Percentiles rank a stretch among this genome's conserved stretches.
These are phyloP conservation scores for Cyclotella choctawhatcheeana DNA, from an alignment of 108 stramenopile species.

Conservation along the genomic window DNA sequence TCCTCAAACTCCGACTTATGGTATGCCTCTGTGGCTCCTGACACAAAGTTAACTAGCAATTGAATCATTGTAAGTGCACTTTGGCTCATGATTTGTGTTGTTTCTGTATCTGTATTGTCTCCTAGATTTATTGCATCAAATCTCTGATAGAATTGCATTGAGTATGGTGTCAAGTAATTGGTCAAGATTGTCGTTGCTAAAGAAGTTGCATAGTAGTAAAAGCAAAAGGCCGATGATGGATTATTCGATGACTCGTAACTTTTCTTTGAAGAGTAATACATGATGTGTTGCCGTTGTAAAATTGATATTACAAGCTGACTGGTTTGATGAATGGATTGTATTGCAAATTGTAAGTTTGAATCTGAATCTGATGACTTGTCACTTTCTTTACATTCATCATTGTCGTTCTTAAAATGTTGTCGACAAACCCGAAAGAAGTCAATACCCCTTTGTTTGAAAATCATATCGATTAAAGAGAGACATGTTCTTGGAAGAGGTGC, in stretches of 20 bases:
- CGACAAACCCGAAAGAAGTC: slow-evolving; percentile 40
- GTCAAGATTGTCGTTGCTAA: slow-evolving; percentile 36
- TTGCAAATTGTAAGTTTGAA: slow-evolving; percentile 25
- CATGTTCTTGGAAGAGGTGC: slow-evolving; percentile 39
- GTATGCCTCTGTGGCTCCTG: slow-evolving; percentile 72
- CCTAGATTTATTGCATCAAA: slow-evolving; percentile 20
- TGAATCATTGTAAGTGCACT: slow-evolving; percentile 33
- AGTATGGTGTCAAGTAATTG: slow-evolving; percentile 24
- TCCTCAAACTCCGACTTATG: slow-evolving; percentile 82
- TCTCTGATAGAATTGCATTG: slow-evolving; percentile 16
- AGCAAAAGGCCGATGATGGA: slow-evolving; percentile 23
- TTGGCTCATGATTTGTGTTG: slow-evolving; percentile 15
- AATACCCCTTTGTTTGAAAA: slow-evolving; percentile 41
- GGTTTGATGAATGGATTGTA: slow-evolving; percentile 23
- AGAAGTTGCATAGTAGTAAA: slow-evolving; percentile 43
- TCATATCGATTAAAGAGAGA: slow-evolving; percentile 46
- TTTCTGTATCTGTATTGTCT: neutral
- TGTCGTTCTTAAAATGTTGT: slow-evolving; percentile 7
- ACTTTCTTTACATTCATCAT: neutral
- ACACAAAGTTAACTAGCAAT: slow-evolving; percentile 46
- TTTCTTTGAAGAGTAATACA: neutral
- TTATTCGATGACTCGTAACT: slow-evolving; percentile 5
- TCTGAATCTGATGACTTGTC: slow-evolving; percentile 1
- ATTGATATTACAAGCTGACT: slow-evolving; percentile 40
- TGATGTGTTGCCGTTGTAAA: slow-evolving; percentile 26